Evolutionary conservation across 768 basidiomycete genomes (phyloP), one percentile per base, ranked within the genome.

Genomic region (Pholiota microspora): DNA sequence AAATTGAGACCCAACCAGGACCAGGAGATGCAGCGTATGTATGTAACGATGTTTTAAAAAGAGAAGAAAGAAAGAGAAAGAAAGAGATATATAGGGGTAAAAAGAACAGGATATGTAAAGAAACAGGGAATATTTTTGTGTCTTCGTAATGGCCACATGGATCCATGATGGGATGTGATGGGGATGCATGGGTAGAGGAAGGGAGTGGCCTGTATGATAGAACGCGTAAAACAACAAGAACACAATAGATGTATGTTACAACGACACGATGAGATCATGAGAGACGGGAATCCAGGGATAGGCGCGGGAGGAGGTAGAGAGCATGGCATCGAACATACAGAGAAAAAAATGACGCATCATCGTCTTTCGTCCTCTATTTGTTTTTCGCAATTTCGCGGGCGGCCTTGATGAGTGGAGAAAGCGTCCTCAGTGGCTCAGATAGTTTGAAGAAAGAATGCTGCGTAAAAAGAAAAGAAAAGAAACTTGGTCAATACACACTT

Each of bases 341-440:
- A 50, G 40, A 18, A 15, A 21, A 27, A 29, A 8, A 38, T 35
- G 35, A 46, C 38, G 12, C 55, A 21, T 46, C 27, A 4, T 42
- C 34, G n/a, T 45, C 27, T 25, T 32, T 27, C 21, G 27, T 51
- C n/a, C n/a, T n/a, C 68, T 63, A 78, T 60, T 78, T 77, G 59
- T 74, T 77, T 78, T 89, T 90, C 32, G 89, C 86, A 45, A 91
- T 87, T 59, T 94, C 92, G 58, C 92, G 77, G 5, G 94, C 94
- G 10, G 93, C 92, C 69, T 94, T 95, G 79, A 96, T 96, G 35
- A 96, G 73, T 7, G 94, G 94, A 7, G 92, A 79, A 50, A 96
- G 76, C 16, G 92, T 94, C 53, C 89, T 80, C 49, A 96, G 76
- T 5, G 92, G 92, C 73, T 97, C 94, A 2, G 88, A 86, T 29